phyloP scores from a whole-genome alignment of 1,139 yeast genomes.

The Diutina pseudorugosa region DNA sequence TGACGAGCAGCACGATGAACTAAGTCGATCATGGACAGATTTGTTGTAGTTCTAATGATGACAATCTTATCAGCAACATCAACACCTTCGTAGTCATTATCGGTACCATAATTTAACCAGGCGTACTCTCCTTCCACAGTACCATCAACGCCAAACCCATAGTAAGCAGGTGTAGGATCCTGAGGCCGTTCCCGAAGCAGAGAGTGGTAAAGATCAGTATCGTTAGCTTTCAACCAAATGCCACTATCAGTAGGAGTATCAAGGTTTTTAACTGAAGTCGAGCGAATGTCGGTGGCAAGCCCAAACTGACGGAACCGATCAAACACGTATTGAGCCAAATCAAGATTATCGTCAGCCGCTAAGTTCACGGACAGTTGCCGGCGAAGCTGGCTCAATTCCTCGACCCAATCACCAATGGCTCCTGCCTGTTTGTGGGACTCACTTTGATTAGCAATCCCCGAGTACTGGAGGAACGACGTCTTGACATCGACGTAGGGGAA shows the following conservation, averaged over 20 bases:
- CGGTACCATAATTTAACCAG: slow-evolving; percentile 21
- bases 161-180: slow-evolving; percentile 25
- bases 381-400: background rate
- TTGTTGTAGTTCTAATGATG: slow-evolving; percentile 8
- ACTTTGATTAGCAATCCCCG: background rate
- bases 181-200: slow-evolving; percentile 15
- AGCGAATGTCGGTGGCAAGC: slow-evolving; percentile 15
- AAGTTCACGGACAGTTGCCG: background rate
- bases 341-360: slow-evolving; percentile 1
- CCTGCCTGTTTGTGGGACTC: slow-evolving; percentile 5
- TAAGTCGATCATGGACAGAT: slow-evolving; percentile 16
- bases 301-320: background rate
- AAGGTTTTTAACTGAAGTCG: slow-evolving; percentile 17
- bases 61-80: slow-evolving; percentile 6
- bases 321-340: background rate
- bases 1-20: slow-evolving; percentile 16
- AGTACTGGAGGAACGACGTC: background rate
- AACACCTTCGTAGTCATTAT: slow-evolving; percentile 15
- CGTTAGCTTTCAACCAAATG: slow-evolving; percentile 18
- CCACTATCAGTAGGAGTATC: slow-evolving; percentile 13
- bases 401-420: background rate
- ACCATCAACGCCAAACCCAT: slow-evolving; percentile 20
- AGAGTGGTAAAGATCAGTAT: slow-evolving; percentile 16
- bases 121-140: slow-evolving; percentile 16
- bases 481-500: slow-evolving; percentile 43